phyloP scores from a whole-genome alignment of 2,329 filamentous ascomycete species.

The Gnomoniopsis sp. region DNA sequence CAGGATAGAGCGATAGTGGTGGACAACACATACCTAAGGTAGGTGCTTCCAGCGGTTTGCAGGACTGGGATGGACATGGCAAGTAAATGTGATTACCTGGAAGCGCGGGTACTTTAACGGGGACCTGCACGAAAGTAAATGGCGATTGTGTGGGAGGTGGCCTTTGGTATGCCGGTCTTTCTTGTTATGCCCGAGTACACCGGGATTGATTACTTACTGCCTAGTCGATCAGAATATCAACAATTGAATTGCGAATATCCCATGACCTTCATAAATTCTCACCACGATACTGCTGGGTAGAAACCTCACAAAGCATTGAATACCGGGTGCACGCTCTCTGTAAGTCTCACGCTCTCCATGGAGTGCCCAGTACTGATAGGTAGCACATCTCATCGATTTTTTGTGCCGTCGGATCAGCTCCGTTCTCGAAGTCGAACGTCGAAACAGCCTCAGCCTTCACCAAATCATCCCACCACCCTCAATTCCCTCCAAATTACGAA shows the following conservation, averaged over 20 bases:
- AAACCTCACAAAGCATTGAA: no score
- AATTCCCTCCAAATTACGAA: no score
- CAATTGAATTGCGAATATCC: not conserved
- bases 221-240: not conserved
- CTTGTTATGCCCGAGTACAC: not conserved
- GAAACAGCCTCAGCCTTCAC: no score
- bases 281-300: no score
- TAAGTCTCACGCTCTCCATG: no score
- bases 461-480: no score
- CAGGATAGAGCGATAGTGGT: conserved; percentile 4
- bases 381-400: no score
- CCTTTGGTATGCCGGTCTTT: not conserved
- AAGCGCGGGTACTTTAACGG: not conserved
- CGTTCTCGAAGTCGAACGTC: no score
- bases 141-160: not conserved
- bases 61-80: not conserved
- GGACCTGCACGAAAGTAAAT: not conserved
- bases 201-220: not conserved
- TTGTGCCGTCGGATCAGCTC: no score
- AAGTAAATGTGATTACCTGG: not conserved
- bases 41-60: not conserved
- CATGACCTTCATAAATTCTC: not conserved
- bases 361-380: no score
- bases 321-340: no score
- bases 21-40: not conserved